phyloP scores from a whole-genome alignment of 306 rosid genomes.

The Malus fusca region DNA sequence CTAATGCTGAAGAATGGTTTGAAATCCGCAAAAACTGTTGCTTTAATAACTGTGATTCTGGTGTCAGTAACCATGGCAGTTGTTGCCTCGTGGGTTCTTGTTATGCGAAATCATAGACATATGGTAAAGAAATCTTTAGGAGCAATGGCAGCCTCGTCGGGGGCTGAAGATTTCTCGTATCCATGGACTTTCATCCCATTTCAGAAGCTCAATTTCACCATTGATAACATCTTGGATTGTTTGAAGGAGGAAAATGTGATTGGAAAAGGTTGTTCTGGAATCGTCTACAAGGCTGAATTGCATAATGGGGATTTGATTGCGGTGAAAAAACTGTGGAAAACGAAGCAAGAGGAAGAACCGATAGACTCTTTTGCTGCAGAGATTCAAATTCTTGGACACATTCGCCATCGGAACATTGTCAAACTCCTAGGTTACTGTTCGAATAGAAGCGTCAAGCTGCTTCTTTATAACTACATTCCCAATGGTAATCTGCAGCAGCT shows the following conservation, averaged over 20 bases:
- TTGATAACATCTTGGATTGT: conserved; percentile 78
- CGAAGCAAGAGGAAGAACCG: conserved; percentile 72
- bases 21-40: conserved; percentile 60
- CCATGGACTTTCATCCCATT: conserved; percentile 99
- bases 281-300: conserved; percentile 77
- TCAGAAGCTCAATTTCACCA: conserved; percentile 74
- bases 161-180: conserved; percentile 93
- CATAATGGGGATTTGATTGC: conserved; percentile 78
- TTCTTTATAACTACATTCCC: conserved; percentile 84
- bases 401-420: conserved; percentile 90
- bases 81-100: conserved; percentile 71
- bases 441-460: conserved; percentile 81
- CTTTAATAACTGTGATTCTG: conserved; percentile 44
- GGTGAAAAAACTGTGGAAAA: conserved; percentile 93
- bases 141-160: conserved; percentile 30
- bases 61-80: conserved; percentile 52
- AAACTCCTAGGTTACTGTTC: conserved; percentile 88
- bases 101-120: conserved; percentile 47
- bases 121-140: conserved; percentile 45
- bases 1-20: conserved; percentile 39
- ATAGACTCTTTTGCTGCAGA: conserved; percentile 89
- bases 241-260: conserved; percentile 85
- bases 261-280: conserved; percentile 89
- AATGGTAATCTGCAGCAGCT: conserved; percentile 89
- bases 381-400: conserved; percentile 94